A percentile compares a stretch with the other conserved stretches of the same genome.
Conservation (phyloP, 768 basidiomycete genomes). For the Strobilomyces confusus region DNA sequence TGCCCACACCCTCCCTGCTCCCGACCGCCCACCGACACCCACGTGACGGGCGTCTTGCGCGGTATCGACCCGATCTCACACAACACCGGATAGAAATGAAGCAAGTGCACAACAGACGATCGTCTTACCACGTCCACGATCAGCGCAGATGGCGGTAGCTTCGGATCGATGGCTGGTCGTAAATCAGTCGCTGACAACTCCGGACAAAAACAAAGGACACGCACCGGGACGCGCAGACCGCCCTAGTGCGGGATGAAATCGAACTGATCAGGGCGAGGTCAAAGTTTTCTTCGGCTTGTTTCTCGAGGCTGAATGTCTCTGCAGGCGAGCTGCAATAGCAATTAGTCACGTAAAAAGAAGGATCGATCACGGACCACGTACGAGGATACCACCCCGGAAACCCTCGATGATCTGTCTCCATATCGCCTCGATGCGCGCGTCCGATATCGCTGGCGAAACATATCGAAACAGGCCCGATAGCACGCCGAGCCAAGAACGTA, state of each 20-base stretch:
- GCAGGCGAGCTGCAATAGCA: constrained; percentile 45
- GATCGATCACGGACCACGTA: constrained; percentile 32
- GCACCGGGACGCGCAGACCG: constrained; percentile 56
- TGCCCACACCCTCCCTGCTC: constrained; percentile 6
- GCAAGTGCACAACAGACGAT: constrained; percentile 78
- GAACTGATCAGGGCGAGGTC: constrained; percentile 76
- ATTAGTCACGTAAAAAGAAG: not conserved
- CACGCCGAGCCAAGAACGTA: constrained; percentile 25
- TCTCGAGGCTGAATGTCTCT: constrained; percentile 54
- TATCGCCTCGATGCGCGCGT: constrained; percentile 70
- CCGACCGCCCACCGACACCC: constrained; percentile 38
- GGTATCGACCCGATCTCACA: constrained; percentile 78
- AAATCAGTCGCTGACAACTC: not conserved
- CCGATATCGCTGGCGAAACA: constrained; percentile 44
- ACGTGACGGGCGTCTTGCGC: constrained; percentile 61
- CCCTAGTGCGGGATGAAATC: constrained; percentile 79
- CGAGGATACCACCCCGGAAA: constrained; percentile 76
- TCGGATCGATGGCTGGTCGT: constrained; percentile 37
- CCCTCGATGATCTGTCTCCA: constrained; percentile 84
- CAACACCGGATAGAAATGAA: constrained; percentile 79
- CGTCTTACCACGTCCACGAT: constrained; percentile 71
- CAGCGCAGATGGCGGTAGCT: constrained; percentile 47
- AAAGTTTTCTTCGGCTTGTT: constrained; percentile 81
- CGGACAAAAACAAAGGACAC: constrained; percentile 12
- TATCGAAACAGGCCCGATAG: not conserved